These are phyloP conservation scores for Cladosporium sp. DNA, from an alignment of 2,329 filamentous ascomycete species.

Conservation along the genomic window DNA sequence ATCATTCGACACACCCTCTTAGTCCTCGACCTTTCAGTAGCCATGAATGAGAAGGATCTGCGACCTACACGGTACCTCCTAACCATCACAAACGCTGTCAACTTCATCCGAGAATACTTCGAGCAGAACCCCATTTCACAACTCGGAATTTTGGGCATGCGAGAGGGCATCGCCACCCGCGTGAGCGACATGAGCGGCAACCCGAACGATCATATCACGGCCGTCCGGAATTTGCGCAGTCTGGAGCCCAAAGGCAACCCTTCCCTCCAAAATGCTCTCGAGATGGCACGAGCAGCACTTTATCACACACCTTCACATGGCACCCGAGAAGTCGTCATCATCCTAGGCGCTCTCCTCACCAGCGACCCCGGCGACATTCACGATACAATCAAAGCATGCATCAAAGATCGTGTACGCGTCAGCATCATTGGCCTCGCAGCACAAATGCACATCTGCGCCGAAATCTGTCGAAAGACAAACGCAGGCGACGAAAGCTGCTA, in stretches of 20 bases:
- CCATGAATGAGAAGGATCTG: constrained; percentile 94
- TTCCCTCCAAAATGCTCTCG: constrained; percentile 84
- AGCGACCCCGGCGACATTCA: constrained; percentile 95
- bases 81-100: constrained; percentile 76
- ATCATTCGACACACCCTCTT: constrained; percentile 97
- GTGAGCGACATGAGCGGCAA: constrained; percentile 92
- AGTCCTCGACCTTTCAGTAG: constrained; percentile 86
- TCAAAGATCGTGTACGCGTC: constrained; percentile 81
- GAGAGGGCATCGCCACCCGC: constrained; percentile 82
- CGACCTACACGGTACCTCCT: constrained; percentile 84
- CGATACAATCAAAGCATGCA: constrained; percentile 77
- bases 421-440: constrained; percentile 88
- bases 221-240: constrained; percentile 60
- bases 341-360: constrained; percentile 87
- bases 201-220: constrained; percentile 81
- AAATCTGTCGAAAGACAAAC: constrained; percentile 87
- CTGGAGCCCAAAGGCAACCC: constrained; percentile 54
- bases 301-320: constrained; percentile 92
- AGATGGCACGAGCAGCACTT: constrained; percentile 90
- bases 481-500: constrained; percentile 75
- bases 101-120: constrained; percentile 93
- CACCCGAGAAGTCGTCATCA: constrained; percentile 86
- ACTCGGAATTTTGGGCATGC: constrained; percentile 88
- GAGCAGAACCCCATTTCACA: constrained; percentile 99
- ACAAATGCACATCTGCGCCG: constrained; percentile 87